These are phyloP conservation scores for Termitomyces sp. DNA, from an alignment of 1,284 basidiomycete species.

Conservation along the genomic window DNA sequence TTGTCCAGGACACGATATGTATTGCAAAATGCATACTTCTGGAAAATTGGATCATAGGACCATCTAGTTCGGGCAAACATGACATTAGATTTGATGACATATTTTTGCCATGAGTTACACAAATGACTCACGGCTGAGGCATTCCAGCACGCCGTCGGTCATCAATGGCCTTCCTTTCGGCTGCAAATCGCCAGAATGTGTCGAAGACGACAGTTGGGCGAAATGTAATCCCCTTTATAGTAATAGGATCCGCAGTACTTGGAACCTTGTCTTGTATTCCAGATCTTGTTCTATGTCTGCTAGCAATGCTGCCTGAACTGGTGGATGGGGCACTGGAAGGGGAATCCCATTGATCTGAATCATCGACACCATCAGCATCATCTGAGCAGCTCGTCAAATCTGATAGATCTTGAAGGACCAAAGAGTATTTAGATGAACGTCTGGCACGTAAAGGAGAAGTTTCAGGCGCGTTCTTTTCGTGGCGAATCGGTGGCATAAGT, in stretches of 20 bases:
- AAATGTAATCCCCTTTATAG: conserved; percentile 33
- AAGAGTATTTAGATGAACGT: background rate
- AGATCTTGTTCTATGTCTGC: background rate
- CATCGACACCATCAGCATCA: background rate
- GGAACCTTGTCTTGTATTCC: background rate
- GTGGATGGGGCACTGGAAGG: background rate
- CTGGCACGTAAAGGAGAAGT: background rate
- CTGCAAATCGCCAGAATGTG: conserved; percentile 53
- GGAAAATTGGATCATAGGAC: conserved; percentile 51
- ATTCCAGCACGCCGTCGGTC: conserved; percentile 44
- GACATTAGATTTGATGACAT: conserved; percentile 10
- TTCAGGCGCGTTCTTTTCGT: background rate
- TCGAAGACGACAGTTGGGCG: conserved; percentile 50
- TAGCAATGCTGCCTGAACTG: background rate
- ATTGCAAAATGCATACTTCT: conserved; percentile 52
- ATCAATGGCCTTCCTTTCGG: conserved; percentile 53
- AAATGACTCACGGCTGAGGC: conserved; percentile 41
- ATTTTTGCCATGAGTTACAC: background rate
- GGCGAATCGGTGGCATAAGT: conserved; percentile 16
- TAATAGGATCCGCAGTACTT: conserved; percentile 22
- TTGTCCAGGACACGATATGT: conserved; percentile 58
- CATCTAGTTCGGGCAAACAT: conserved; percentile 35
- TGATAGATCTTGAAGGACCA: background rate
- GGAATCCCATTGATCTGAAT: background rate
- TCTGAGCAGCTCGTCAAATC: conserved; percentile 10